Evolutionary conservation across 2,329 filamentous ascomycete genomes (phyloP).

Genomic region (Apiospora saccharicola): DNA sequence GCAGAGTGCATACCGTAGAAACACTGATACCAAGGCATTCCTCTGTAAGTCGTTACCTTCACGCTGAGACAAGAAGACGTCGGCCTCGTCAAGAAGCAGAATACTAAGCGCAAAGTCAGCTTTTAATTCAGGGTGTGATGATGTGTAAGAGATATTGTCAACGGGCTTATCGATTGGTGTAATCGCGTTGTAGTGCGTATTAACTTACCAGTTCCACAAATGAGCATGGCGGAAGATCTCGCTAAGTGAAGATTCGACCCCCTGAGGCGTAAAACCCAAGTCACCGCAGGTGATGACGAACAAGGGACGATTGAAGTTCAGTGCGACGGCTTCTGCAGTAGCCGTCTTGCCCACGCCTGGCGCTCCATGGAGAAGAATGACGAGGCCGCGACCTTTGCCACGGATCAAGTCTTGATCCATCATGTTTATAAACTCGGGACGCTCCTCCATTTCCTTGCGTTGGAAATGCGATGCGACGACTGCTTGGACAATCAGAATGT

Average conservation of each 20-base stretch:
- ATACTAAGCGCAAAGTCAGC: neutral
- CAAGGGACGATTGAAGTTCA: neutral
- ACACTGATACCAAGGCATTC: neutral
- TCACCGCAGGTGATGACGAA: slow-evolving; percentile 22
- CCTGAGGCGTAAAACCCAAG: slow-evolving; percentile 6
- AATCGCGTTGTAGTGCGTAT: no score
- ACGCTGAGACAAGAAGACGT: slow-evolving; percentile 7
- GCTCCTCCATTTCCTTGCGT: neutral
- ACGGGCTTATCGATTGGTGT: no score
- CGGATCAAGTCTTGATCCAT: neutral
- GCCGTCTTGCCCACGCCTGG: slow-evolving; percentile 17
- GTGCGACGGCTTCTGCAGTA: neutral
- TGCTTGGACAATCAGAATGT: neutral
- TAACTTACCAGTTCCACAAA: slow-evolving; percentile 22
- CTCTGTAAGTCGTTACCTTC: neutral
- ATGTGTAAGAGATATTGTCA: no score
- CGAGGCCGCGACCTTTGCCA: neutral
- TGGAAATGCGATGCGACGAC: neutral
- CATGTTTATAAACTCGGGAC: neutral
- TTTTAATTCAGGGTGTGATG: no score
- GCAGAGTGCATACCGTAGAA: neutral
- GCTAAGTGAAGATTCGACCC: neutral
- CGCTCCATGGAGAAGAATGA: slow-evolving; percentile 3
- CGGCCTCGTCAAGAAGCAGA: slow-evolving; percentile 8
- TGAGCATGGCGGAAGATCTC: neutral